Evolutionary conservation across 2,329 filamentous ascomycete species (phyloP), one percentile per base, ranked within the genome.

Genomic region (Colletotrichum filicis): DNA sequence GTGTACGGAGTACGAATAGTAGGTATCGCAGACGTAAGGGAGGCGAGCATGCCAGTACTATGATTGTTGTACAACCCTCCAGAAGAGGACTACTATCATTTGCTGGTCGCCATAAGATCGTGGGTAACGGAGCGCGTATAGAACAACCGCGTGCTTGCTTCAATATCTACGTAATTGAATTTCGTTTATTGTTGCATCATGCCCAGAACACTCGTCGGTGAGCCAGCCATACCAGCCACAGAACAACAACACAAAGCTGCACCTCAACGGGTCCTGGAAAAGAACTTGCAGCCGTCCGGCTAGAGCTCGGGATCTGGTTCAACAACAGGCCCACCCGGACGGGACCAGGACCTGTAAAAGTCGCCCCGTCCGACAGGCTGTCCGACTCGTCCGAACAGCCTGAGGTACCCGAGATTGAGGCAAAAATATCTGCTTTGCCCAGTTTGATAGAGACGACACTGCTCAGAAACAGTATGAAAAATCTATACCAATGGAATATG

Each of bases 281-380:
- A 52, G 56, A 71, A 63, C 62, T 57, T 65, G 59, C 61, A 57
- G 16, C 42, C 42, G 32, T 14, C 69, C 66, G 66, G 70, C 55
- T 65, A 22, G 70, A 70, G 70, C 60, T 73, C 66, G 71, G 71
- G 49, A 73, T 73, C 66, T 73, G 66, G 66, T 19, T 46, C 28
- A 35, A 32, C 19, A n/a, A 49, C 42, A 64, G 56, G 60, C 67
- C 71, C 66, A 73, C 71, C 63, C 60, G 66, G 71, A 71, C 71
- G 66, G 71, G 61, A 66, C 56, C 46, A 73, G 30, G 26, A 65
- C 66, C 66, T 71, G 66, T 63, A 66, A 73, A 61, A 57, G 71
- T 66, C 46, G 53, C 60, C 53, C 66, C 66, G 71, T 66, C 67
- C 71, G 66, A 73, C 61, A 70, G 66, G 71, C 59, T 60, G 71